phyloP scores from a whole-genome alignment of 805 yeast genomes.

The Grigorovia humatica region DNA sequence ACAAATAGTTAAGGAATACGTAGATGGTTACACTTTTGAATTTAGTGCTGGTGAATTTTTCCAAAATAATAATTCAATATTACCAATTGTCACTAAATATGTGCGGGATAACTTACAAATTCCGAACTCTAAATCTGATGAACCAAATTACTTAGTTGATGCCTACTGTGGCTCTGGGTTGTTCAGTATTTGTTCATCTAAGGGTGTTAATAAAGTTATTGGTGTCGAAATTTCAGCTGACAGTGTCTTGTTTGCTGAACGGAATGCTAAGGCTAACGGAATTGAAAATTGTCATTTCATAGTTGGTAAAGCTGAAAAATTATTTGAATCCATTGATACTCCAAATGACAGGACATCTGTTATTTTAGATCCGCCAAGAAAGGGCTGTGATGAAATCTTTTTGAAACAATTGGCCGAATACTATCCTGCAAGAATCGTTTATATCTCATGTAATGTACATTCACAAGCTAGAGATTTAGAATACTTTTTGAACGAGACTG shows the following conservation, averaged over 20 bases:
- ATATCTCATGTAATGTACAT: conserved; percentile 94
- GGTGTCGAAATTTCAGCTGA: conserved; percentile 94
- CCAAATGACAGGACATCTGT: conserved; percentile 75
- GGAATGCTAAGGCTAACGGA: conserved; percentile 67
- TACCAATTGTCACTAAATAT: conserved; percentile 73
- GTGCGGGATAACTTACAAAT: conserved; percentile 61
- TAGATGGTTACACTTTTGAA: conserved; percentile 67
- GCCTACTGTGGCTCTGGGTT: conserved; percentile 96
- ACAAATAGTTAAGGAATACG: conserved; percentile 68
- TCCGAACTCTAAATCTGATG: conserved; percentile 31
- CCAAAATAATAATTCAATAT: conserved; percentile 87
- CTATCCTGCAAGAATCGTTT: conserved; percentile 79
- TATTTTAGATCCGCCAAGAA: conserved; percentile 93
- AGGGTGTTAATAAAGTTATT: conserved; percentile 69
- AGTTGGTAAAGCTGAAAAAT: conserved; percentile 85
- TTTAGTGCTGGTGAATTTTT: conserved; percentile 94
- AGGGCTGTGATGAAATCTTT: conserved; percentile 88
- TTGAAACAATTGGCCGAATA: conserved; percentile 76
- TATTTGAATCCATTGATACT: conserved; percentile 68
- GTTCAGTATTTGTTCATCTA: conserved; percentile 77
- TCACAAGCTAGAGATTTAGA: conserved; percentile 93
- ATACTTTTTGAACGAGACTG: conserved; percentile 61
- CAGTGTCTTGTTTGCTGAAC: conserved; percentile 76
- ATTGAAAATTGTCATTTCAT: conserved; percentile 73
- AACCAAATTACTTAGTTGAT: conserved; percentile 68